Evolutionary conservation across 2,329 filamentous ascomycete genomes (phyloP), one percentile per base, ranked within the genome.

Genomic region (Aspergillus glaucus): DNA sequence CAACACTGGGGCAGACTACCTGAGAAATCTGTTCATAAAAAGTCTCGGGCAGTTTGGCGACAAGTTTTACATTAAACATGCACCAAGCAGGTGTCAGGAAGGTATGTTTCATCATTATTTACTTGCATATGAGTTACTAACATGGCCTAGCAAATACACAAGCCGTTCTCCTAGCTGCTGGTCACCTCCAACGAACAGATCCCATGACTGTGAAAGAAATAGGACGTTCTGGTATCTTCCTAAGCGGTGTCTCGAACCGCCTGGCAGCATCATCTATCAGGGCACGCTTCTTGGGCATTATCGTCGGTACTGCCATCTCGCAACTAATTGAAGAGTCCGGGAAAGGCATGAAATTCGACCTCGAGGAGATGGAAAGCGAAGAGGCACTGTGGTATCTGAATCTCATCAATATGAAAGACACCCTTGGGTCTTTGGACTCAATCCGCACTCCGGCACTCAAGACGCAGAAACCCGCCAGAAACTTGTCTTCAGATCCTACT

Each of bases 11-110:
- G 54, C 26, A 77, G 76, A 68, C 24, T 69, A 55, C 14, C 49
- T 71, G 17, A 57, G 49, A 15, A 54, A 59, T 14, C 87, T 32
- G 64, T 92, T 48, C 82, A 90, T 59, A 22, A 88, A 82, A 61
- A 80, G 78, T 44, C 72, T 95, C 44, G 75, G 74, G 36, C 80
- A 86, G 44, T 95, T 97, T 65, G 88, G 88, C 1, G 91, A 96
- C 59, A 82, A 86, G 44, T 74, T 97, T 9, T 95, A 90, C 60
- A 89, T 97, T 57, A 87, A 82, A 50, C 90, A 97, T 67, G 81
- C 86, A 0, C 85, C 91, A 4, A 80, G 87, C n/a, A 63, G 93
- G 36, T 87, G 91, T 61, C 93, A 98, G 77, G 88, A 97, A 78
- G 86, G 89, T 87, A 70, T 58, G 69, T 8, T 50, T 24, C 9